Evolutionary conservation across 495 filamentous ascomycete genomes (phyloP).

Genomic region (Neurospora africana): DNA sequence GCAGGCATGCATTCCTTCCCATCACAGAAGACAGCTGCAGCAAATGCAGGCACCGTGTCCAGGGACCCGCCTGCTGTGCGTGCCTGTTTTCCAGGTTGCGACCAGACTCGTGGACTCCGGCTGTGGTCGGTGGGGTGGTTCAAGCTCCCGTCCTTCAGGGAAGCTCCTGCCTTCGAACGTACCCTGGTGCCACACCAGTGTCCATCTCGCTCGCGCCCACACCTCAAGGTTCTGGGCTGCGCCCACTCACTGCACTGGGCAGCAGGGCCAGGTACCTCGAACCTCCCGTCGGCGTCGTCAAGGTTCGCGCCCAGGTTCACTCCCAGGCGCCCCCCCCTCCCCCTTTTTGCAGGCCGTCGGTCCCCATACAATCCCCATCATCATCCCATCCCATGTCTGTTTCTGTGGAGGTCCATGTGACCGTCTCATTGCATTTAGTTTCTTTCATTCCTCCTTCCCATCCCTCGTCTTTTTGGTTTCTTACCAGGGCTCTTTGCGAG

Average conservation of each 20-base stretch:
- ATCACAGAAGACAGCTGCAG: not conserved
- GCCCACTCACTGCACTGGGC: not conserved
- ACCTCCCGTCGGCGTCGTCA: not conserved
- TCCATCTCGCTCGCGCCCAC: not conserved
- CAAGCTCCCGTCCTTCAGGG: not conserved
- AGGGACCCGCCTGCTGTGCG: not conserved
- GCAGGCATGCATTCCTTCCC: not conserved
- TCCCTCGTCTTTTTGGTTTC: not conserved
- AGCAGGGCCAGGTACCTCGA: not conserved
- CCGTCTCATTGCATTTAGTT: not conserved
- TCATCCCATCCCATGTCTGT: not conserved
- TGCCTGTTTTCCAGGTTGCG: not conserved
- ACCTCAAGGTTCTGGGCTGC: not conserved
- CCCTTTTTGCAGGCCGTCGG: not conserved
- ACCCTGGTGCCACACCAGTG: not conserved
- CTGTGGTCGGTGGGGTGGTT: not conserved
- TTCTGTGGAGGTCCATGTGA: not conserved
- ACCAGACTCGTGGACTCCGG: not conserved
- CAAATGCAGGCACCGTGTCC: not conserved
- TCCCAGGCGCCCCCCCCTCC: not conserved
- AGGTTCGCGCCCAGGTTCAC: not conserved
- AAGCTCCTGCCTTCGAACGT: not conserved
- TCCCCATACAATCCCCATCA: not conserved
- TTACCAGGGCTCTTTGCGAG: not conserved
- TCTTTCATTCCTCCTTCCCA: not conserved